Evolutionary conservation across 2,329 filamentous ascomycete genomes (phyloP), one percentile per base, ranked within the genome.

Genomic region (Raffaelea arxii): DNA sequence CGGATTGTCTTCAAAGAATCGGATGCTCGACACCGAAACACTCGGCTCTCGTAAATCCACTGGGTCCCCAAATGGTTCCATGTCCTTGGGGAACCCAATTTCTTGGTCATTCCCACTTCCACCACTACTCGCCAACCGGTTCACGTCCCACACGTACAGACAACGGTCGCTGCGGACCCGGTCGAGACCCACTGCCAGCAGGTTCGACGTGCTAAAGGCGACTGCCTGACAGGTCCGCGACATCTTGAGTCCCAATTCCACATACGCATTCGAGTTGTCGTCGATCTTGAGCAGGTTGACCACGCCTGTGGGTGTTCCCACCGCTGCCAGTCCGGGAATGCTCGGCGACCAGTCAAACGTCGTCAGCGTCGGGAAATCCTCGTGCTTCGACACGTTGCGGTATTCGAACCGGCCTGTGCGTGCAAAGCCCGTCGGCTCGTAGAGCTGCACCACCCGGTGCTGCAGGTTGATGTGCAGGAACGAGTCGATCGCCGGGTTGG

Each of bases 101-200:
- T 27, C 19, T 32, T 25, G 24, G 61, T 65, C 38, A 63, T 69
- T n/a, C n/a, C n/a, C n/a, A n/a, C n/a, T n/a, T n/a, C n/a, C n/a
- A n/a, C n/a, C n/a, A n/a, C n/a, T n/a, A n/a, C n/a, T n/a, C 19
- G 70, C 74, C 41, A 79, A 69, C 35, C 78, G 77, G 54, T 77
- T 82, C 46, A 89, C 73, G 61, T 94, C 86, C 77, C 86, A 92
- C 25, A 92, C 82, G 56, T 91, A 86, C 42, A 94, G 71, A 55
- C 84, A 89, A 52, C 84, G 78, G 58, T 92, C 87, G 63, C 86
- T 89, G 25, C 87, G 77, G 22, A 90, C 86, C 55, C 85, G 76
- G 56, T 92, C 87, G 44, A 92, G 69, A 2, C 85, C 87, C 24
- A 89, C 85, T 10, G 86, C 87, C 44, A 94, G 68, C 47, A 85